Evolutionary conservation across 2,329 filamentous ascomycete genomes (phyloP).

Genomic region (Camillea tinctor): DNA sequence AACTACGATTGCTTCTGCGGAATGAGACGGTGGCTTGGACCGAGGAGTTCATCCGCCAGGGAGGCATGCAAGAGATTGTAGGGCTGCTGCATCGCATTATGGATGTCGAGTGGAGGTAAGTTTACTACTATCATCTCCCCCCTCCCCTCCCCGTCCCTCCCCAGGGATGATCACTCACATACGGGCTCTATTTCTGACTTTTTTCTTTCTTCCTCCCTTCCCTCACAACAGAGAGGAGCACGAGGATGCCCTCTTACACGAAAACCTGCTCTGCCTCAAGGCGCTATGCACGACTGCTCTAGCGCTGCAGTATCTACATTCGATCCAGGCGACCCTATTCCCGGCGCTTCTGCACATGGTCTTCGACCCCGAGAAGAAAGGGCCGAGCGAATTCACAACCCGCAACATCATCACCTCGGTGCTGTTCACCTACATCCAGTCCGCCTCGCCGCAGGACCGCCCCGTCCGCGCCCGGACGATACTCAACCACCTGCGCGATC

Average conservation of each 20-base stretch:
- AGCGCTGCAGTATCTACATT: conserved; percentile 77
- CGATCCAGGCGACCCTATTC: conserved; percentile 78
- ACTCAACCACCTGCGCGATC: conserved; percentile 77
- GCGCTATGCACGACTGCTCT: conserved; percentile 88
- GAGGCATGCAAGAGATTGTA: conserved; percentile 91
- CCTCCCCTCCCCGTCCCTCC: neutral
- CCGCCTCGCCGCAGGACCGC: conserved; percentile 60
- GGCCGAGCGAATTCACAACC: conserved; percentile 93
- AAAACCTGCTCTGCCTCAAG: conserved; percentile 89
- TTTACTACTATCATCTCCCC: conserved; percentile 11
- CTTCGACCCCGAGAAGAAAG: conserved; percentile 97
- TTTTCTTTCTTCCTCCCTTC: too few species aligned
- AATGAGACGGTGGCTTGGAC: conserved; percentile 98
- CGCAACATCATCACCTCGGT: conserved; percentile 86
- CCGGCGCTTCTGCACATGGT: conserved; percentile 84
- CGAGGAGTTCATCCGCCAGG: conserved; percentile 82
- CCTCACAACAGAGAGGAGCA: conserved; percentile 73
- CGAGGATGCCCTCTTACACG: conserved; percentile 88
- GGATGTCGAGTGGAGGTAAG: conserved; percentile 91
- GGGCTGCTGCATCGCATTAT: conserved; percentile 86
- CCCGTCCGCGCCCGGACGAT: conserved; percentile 69
- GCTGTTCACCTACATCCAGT: conserved; percentile 82
- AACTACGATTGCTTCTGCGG: conserved; percentile 80
- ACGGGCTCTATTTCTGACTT: neutral
- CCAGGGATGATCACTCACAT: neutral